These are phyloP conservation scores for Tulasnella sp. DNA, from an alignment of 768 basidiomycete genomes.

Conservation along the genomic window DNA sequence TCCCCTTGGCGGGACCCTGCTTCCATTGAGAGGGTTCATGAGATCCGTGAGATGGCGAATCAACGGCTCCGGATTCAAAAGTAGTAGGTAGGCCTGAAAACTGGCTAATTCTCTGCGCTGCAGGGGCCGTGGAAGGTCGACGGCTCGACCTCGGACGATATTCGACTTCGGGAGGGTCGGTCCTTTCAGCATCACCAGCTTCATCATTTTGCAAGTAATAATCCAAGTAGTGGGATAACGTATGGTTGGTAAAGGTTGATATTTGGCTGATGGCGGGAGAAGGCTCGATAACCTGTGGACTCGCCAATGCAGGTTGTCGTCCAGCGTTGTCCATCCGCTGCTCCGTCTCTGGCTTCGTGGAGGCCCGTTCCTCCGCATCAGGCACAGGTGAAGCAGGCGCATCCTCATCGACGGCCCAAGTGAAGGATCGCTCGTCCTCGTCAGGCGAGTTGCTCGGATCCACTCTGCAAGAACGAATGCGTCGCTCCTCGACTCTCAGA, in stretches of 20 bases:
- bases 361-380: neutral
- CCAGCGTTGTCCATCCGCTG: neutral
- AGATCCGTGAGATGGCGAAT: neutral
- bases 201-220: neutral
- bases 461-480: neutral
- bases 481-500: neutral
- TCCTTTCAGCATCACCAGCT: neutral
- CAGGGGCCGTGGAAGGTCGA: neutral
- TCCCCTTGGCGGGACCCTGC: no score
- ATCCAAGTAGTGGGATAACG: neutral
- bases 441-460: neutral
- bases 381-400: neutral
- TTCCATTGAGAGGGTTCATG: neutral
- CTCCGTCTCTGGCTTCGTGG: neutral
- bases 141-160: neutral
- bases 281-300: neutral
- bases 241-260: neutral
- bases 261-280: conserved; percentile 5
- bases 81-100: neutral
- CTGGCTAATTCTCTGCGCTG: neutral
- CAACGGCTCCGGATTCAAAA: neutral
- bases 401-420: neutral
- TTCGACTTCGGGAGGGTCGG: neutral
- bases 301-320: neutral
- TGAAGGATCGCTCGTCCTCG: neutral